phyloP scores from a whole-genome alignment of 176 grass and related monocot species.

The Bothriochloa decipiens region DNA sequence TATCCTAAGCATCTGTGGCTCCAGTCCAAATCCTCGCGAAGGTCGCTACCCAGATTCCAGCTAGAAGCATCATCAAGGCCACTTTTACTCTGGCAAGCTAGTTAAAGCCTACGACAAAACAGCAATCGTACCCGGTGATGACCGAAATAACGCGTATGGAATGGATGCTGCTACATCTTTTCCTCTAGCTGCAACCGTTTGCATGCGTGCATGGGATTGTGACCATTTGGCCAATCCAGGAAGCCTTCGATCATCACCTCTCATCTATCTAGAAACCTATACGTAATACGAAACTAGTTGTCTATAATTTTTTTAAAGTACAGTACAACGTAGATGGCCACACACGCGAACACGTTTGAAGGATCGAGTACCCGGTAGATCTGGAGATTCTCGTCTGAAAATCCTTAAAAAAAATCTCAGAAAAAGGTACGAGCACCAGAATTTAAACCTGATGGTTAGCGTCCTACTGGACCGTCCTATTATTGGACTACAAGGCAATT shows the following conservation, averaged over 20 bases:
- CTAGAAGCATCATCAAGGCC: neutral
- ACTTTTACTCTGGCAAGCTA: slow-evolving; percentile 1
- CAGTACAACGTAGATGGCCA: too few species aligned
- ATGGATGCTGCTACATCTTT: neutral
- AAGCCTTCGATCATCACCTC: neutral
- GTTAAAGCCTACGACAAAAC: slow-evolving; percentile 42
- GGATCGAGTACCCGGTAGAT: too few species aligned
- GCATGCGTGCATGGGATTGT: slow-evolving; percentile 34
- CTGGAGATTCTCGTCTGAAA: too few species aligned
- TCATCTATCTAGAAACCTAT: neutral
- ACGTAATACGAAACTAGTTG: neutral
- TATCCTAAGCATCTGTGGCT: neutral
- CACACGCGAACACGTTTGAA: too few species aligned
- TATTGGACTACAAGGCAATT: too few species aligned
- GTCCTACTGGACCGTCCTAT: too few species aligned
- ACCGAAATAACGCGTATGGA: neutral
- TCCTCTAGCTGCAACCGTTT: neutral
- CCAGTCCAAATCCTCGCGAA: neutral
- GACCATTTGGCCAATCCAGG: slow-evolving; percentile 54
- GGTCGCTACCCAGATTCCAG: neutral
- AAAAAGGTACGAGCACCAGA: too few species aligned
- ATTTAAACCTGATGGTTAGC: too few species aligned
- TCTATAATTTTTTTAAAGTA: too few species aligned
- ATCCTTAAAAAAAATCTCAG: too few species aligned
- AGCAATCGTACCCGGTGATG: neutral